Evolutionary conservation across 441 rosid species (phyloP).

Genomic region (Jatropha podagrica): DNA sequence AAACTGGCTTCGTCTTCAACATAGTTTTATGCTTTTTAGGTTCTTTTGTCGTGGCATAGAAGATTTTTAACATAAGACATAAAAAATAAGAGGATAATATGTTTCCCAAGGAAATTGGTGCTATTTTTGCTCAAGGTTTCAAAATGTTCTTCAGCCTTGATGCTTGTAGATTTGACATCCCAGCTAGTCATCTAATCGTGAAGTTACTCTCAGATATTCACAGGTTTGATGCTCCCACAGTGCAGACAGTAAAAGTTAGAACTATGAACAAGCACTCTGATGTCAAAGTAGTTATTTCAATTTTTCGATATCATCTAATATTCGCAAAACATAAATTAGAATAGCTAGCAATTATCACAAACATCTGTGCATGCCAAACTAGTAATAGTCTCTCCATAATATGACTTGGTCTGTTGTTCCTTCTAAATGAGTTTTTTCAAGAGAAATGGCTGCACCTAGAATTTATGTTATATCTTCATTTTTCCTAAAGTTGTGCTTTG

Average conservation of each 20-base stretch:
- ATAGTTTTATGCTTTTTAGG: conserved; percentile 8
- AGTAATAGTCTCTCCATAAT: neutral
- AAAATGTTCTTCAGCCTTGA: neutral
- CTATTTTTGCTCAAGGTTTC: neutral
- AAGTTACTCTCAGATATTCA: neutral
- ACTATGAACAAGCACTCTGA: neutral
- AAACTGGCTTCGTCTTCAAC: conserved; percentile 5
- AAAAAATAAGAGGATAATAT: neutral
- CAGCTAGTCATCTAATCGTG: neutral
- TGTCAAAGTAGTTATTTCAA: neutral
- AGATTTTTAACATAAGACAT: neutral
- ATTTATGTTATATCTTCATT: neutral
- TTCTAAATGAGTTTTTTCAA: neutral
- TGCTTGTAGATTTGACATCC: neutral
- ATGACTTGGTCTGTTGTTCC: conserved; percentile 1
- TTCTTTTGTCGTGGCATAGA: neutral
- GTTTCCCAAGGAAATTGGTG: neutral
- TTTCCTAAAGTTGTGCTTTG: neutral
- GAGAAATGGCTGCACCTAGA: neutral
- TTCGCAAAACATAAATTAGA: neutral
- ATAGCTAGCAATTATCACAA: neutral
- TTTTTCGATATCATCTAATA: neutral
- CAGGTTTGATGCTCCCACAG: neutral
- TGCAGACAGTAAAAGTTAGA: neutral
- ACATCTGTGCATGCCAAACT: neutral